Percentiles rank a stretch among this genome's conserved stretches.
These are phyloP conservation scores for Neofusicoccum laricinum DNA, from an alignment of 2,329 filamentous ascomycete genomes.

Conservation along the genomic window DNA sequence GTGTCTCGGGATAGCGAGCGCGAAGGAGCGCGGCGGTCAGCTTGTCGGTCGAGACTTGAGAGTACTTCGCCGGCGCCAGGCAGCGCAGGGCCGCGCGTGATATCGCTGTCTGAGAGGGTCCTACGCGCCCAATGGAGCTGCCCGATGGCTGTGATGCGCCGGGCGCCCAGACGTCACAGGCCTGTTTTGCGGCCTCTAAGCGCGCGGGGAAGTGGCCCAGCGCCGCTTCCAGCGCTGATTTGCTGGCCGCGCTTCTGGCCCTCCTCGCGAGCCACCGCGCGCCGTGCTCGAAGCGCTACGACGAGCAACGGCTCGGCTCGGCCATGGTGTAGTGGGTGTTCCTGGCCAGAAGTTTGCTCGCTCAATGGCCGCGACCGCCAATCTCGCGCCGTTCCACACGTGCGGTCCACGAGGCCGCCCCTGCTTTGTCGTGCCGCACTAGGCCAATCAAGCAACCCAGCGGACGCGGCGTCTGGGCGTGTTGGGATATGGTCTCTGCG, in stretches of 20 bases:
- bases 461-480: not conserved
- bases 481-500: not conserved
- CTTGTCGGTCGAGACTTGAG: not conserved
- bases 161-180: slow-evolving; percentile 6
- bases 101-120: not conserved
- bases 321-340: not conserved
- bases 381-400: not conserved
- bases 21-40: not conserved
- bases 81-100: not conserved
- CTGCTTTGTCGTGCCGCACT: not conserved
- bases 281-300: not conserved
- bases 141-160: slow-evolving; percentile 3
- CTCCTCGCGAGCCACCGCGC: not conserved
- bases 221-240: not conserved
- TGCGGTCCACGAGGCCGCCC: not conserved
- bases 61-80: not conserved
- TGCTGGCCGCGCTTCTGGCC: not conserved
- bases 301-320: slow-evolving; percentile 8
- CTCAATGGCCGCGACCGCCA: not conserved
- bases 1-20: not conserved
- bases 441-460: not conserved
- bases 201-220: slow-evolving; percentile 13
- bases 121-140: not conserved
- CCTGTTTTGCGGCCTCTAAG: not conserved
- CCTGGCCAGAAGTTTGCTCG: not conserved